Evolutionary conservation across 73 alveolate genomes (phyloP), one percentile per base, ranked within the genome.

Genomic region (Paramecium sonneborni): DNA sequence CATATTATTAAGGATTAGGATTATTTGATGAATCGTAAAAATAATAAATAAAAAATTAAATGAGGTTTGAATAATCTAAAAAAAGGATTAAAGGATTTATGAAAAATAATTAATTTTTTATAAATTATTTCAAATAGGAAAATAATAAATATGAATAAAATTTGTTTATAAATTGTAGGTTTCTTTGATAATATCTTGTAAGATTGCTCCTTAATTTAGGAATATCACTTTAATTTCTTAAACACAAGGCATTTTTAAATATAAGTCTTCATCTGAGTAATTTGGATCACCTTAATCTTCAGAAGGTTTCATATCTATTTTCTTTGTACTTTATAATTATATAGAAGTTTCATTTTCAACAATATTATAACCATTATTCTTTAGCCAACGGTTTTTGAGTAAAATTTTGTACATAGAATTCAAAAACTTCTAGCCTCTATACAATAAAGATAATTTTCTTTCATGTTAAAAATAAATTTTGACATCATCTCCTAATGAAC

Each of bases 401-500:
- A 88, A 55, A 26, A 88, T 88, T 48, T 88, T 88, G 74, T 69
- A 88, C 46, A 88, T 76, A 0, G 79, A 48, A 38, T 76, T 39
- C 43, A 88, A 70, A 43, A 88, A 88, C 57, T 88, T 88, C 84
- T 88, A 28, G 7, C 94, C 94, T 32, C 94, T 69, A 70, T 88
- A 88, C 15, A 69, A 30, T 15, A 88, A 55, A 6, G 91, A 56
- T 24, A 88, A 18, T 43, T 82, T 62, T 43, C 84, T 28, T 48
- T 88, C 94, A 43, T 67, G 90, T 26, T 88, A 55, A 34, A 43
- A 88, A 44, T 24, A 88, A 12, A 88, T 88, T 43, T 52, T 57
- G 12, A 88, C 94, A 70, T 88, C 87, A 43, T 88, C 94, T 39
- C 94, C 94, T 18, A 88, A 43, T 32, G 85, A 76, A 35, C 94